These are phyloP conservation scores for Mortierella sp. DNA, from an alignment of 371 early-diverging fungal genomes.

Conservation along the genomic window DNA sequence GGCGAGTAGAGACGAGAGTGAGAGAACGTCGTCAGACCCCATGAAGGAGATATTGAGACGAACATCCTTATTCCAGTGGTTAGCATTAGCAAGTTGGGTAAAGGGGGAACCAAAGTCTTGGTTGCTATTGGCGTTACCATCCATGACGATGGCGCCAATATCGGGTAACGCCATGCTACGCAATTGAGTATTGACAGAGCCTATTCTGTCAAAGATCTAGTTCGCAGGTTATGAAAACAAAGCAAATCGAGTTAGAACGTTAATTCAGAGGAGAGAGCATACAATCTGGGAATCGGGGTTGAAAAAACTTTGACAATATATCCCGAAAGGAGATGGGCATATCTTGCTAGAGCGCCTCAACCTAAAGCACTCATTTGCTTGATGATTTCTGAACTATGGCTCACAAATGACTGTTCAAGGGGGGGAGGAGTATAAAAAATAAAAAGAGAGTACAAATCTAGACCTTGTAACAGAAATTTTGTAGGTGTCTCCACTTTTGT, in stretches of 20 bases:
- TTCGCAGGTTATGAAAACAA: neutral
- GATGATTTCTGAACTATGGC: no score
- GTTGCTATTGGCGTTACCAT: conserved; percentile 40
- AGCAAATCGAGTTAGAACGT: neutral
- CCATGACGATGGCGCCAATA: conserved; percentile 50
- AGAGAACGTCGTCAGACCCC: conserved; percentile 25
- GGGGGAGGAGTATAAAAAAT: neutral
- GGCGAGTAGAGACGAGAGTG: conserved; percentile 7
- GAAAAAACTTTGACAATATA: neutral
- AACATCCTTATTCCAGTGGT: conserved; percentile 38
- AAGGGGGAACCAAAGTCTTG: conserved; percentile 52
- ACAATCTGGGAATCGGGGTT: neutral
- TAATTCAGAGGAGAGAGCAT: no score
- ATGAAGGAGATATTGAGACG: conserved; percentile 42
- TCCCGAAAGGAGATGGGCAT: neutral
- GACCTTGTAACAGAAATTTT: neutral
- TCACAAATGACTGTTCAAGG: no score
- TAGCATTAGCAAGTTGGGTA: conserved; percentile 39
- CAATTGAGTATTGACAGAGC: conserved; percentile 25
- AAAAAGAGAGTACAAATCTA: neutral
- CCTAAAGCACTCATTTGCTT: no score
- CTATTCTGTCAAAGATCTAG: conserved; percentile 44
- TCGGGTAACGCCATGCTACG: conserved; percentile 25
- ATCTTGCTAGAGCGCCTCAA: no score
- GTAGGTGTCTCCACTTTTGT: neutral